Percentiles rank a stretch among this genome's conserved stretches.
phyloP scores from a whole-genome alignment of 2,329 filamentous ascomycete genomes.

The Trichoderma afroharzianum region DNA sequence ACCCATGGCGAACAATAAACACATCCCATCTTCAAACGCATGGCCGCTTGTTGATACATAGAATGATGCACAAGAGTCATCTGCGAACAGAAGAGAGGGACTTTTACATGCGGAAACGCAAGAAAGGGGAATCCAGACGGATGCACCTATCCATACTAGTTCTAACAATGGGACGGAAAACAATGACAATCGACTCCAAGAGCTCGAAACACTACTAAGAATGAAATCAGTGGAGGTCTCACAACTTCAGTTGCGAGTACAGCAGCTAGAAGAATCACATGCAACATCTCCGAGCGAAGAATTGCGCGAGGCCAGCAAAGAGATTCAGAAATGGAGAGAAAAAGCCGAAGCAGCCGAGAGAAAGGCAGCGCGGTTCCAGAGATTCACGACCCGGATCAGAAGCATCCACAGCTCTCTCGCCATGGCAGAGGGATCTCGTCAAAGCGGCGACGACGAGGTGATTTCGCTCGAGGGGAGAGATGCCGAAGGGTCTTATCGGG shows the following conservation, averaged over 20 bases:
- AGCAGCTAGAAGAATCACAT: conserved; percentile 39
- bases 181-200: conserved; percentile 48
- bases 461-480: not conserved
- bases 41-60: not conserved
- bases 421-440: not conserved
- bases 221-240: conserved; percentile 43
- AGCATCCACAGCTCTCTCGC: conserved; percentile 27
- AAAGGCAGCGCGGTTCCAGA: conserved; percentile 46
- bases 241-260: conserved; percentile 45
- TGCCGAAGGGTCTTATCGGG: not conserved
- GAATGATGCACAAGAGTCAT: not conserved
- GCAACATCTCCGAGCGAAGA: conserved; percentile 39
- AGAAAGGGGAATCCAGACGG: not conserved
- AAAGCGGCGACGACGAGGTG: not conserved
- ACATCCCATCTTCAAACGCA: not conserved
- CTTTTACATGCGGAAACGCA: too few relatives aligned
- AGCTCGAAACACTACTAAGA: conserved; percentile 46
- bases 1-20: not conserved
- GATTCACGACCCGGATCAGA: conserved; percentile 36
- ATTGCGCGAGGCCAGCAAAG: conserved; percentile 37
- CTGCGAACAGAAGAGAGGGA: too few relatives aligned
- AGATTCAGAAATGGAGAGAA: conserved; percentile 46
- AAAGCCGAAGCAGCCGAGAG: conserved; percentile 55
- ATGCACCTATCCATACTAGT: too few relatives aligned
- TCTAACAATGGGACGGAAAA: conserved; percentile 10